Evolutionary conservation across 352 stramenopile species (phyloP), one percentile per base, ranked within the genome.

Genomic region (Elongisporangium senticosum): DNA sequence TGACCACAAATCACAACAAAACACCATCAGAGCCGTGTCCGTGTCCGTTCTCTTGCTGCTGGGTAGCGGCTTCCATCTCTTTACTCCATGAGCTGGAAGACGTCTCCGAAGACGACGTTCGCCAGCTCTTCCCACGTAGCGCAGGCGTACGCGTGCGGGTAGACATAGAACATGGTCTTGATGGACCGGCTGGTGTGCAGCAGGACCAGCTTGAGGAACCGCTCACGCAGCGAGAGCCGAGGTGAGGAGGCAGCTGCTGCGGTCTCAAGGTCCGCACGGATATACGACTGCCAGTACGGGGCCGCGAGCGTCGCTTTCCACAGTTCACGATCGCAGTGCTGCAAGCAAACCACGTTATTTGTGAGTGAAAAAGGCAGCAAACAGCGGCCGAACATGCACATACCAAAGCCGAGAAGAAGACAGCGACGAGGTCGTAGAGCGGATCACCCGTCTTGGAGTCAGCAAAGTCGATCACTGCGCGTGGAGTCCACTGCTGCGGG

Each of bases 391-490:
- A 15, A 19, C 19, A 33, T 39, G 10, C 13, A 64, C 80, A 58
- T 71, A 95, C 86, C 75, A 95, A 55, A 28, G 79, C 75, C 19
- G 82, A 75, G 60, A 93, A 90, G 58, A 93, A 86, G 22, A 95
- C 62, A 7, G 86, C 80, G 11, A 95, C 74, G 21, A 96, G 69
- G 53, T 96, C 87, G 61, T 90, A 96, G 14, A 96, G 53, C 53
- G 86, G 84, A 63, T 96, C 87, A 22, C 86, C 87, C 0, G 75
- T 89, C 77, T 94, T 94, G 61, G 79, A 70, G 62, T 96, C 87
- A 0, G 86, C 87, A 62, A 95, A 95, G 58, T 96, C 87, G 59
- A 96, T 93, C 57, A 96, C 79, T 8, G 76, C 77, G 11, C 62
- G 71, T 7, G 86, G 83, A 53, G 65, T 56, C 86, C 86, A 95